Percentiles rank a stretch among this genome's conserved stretches.
These are phyloP conservation scores for Gossypium mustelinum DNA, from an alignment of 345 rosid species.

Conservation along the genomic window DNA sequence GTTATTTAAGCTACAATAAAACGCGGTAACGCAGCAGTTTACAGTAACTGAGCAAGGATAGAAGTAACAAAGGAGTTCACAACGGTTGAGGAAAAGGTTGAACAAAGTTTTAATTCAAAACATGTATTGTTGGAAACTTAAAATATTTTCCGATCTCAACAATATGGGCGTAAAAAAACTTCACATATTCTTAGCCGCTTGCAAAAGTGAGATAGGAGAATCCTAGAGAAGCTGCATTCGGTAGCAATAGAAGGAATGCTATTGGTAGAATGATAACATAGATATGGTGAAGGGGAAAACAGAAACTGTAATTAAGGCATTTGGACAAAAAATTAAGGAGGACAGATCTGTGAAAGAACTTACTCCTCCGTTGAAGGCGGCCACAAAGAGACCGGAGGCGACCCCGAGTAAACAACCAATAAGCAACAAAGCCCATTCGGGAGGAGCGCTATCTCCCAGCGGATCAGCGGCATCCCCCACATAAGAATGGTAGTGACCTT, in stretches of 20 bases:
- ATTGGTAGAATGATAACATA: not conserved
- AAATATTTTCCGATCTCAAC: not conserved
- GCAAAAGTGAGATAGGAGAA: not conserved
- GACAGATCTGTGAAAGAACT: conserved; percentile 5
- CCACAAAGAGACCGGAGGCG: conserved; percentile 85
- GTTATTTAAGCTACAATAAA: too few species aligned
- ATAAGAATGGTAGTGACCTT: not conserved
- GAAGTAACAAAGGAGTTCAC: not conserved
- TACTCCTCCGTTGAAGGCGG: conserved; percentile 90
- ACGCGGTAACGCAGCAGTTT: too few species aligned
- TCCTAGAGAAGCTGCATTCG: not conserved
- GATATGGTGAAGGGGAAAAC: not conserved
- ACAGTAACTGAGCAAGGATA: not conserved
- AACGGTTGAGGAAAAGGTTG: too few species aligned
- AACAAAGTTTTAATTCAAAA: not conserved
- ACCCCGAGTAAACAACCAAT: conserved; percentile 89
- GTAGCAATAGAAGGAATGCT: not conserved
- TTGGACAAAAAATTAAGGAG: not conserved
- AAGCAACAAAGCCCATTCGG: conserved; percentile 93
- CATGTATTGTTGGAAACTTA: not conserved
- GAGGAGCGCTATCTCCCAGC: conserved; percentile 59
- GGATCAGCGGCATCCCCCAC: not conserved
- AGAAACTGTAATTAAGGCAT: not conserved
- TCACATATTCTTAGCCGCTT: not conserved
- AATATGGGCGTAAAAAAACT: not conserved